These are phyloP conservation scores for Grigorovia jiainica DNA, from an alignment of 805 yeast genomes.

Conservation along the genomic window DNA sequence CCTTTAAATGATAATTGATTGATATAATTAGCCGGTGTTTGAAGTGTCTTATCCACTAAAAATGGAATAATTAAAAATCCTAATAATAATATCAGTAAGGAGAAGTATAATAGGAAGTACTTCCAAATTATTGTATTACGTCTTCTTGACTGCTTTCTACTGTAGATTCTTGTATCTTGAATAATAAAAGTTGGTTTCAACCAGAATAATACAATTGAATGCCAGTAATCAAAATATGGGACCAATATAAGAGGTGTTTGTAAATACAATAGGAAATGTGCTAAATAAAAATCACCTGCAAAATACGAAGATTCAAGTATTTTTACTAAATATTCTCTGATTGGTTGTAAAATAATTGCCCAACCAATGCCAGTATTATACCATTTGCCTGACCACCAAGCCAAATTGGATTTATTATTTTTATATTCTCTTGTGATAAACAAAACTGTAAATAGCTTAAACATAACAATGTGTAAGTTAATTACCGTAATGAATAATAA, in stretches of 20 bases:
- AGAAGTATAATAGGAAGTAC: slow-evolving; percentile 39
- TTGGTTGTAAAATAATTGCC: slow-evolving; percentile 51
- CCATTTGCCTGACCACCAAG: slow-evolving; percentile 83
- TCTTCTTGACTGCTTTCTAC: slow-evolving; percentile 31
- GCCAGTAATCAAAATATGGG: slow-evolving; percentile 59
- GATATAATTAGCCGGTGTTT: slow-evolving; percentile 17
- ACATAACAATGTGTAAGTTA: slow-evolving; percentile 48
- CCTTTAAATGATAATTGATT: slow-evolving; percentile 26
- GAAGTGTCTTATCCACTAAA: slow-evolving; percentile 26
- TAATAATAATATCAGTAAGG: slow-evolving; percentile 32
- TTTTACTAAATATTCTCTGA: slow-evolving; percentile 55
- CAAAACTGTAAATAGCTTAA: slow-evolving; percentile 40
- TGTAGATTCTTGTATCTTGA: slow-evolving; percentile 29
- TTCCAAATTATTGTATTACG: slow-evolving; percentile 35
- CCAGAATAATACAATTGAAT: slow-evolving; percentile 61
- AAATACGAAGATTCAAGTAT: slow-evolving; percentile 57
- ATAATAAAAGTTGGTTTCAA: slow-evolving; percentile 41
- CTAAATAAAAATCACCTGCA: slow-evolving; percentile 52
- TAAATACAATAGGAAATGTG: slow-evolving; percentile 46
- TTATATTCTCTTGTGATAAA: slow-evolving; percentile 54
- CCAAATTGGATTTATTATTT: slow-evolving; percentile 49
- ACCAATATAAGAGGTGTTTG: slow-evolving; percentile 54
- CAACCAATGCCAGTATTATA: slow-evolving; percentile 51
- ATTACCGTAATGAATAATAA: slow-evolving; percentile 50
- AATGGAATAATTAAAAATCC: slow-evolving; percentile 41